Evolutionary conservation across 371 early-diverging fungal species (phyloP), one percentile per base, ranked within the genome.

Genomic region (Mucor plumbeus): DNA sequence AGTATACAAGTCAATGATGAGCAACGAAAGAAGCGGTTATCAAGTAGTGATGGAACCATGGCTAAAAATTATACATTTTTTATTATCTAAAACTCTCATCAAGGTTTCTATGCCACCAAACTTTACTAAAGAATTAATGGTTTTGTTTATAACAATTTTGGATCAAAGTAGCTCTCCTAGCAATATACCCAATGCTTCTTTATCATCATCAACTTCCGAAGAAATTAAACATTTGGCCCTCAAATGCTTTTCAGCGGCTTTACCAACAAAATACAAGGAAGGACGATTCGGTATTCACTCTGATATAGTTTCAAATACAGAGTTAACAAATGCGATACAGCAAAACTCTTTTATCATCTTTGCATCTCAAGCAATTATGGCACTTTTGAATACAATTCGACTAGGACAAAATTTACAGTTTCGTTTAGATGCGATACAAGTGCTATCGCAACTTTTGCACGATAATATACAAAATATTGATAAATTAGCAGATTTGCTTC

Each of bases 191-290:
- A 35, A 34, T 8, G 5, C 10, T 8, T 17, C 38, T 1, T 11
- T 33, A n/a, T 8, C 10, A 3, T 17, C 38, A 2, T 11, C 55
- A n/a, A 8, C 35, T 21, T 31, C 55, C 8, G 85, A 85, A 61
- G 84, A 84, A 60, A 70, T 77, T 6, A 77, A 75, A 34, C 72
- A 73, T 11, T 48, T 76, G 1, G 65, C 77, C 5, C 61, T 86
- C 4, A 41, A 60, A 33, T 86, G 84, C 59, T 61, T 86, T 33
- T 57, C 74, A 13, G 63, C 74, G 9, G 59, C 70, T 15, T 57
- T 81, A 43, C 82, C 82, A 10, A 54, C 43, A 4, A 43, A 50
- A 0, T 67, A 71, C n/a, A 60, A 54, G 44, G 65, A 73, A 31
- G 26, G 26, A 1, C 26, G 26, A 26, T 26, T 26, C 26, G 26